These are phyloP conservation scores for Fusarium fujikuroi DNA, from an alignment of 2,329 filamentous ascomycete genomes.

Conservation along the genomic window DNA sequence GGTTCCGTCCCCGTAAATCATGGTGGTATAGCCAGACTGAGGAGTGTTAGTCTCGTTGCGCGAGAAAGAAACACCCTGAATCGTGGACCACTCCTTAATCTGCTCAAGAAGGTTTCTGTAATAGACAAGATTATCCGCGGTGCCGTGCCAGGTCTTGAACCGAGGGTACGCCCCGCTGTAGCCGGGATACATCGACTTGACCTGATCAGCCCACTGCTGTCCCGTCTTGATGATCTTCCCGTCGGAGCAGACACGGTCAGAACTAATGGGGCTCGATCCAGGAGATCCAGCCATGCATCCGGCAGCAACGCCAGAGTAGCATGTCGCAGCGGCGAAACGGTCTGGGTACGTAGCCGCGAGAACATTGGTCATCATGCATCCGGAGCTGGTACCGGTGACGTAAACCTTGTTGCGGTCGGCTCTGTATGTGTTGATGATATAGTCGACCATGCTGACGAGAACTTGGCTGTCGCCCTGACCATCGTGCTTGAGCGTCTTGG, in stretches of 20 bases:
- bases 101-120: conserved; percentile 17
- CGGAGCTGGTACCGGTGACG: conserved; percentile 8
- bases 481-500: conserved; percentile 8
- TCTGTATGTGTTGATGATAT: not conserved
- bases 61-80: not conserved
- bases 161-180: not conserved
- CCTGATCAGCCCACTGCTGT: conserved; percentile 6
- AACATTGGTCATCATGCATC: conserved; percentile 20
- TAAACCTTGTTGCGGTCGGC: conserved; percentile 4
- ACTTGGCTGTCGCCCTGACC: conserved; percentile 12
- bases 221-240: not conserved
- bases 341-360: conserved; percentile 11
- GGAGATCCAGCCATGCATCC: conserved; percentile 10
- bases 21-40: not conserved
- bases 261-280: conserved; percentile 4
- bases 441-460: conserved; percentile 14
- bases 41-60: not conserved
- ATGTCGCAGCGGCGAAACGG: conserved; percentile 4
- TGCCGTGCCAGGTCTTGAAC: conserved; percentile 10
- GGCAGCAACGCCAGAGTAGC: conserved; percentile 11
- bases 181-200: conserved; percentile 1
- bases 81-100: conserved; percentile 9
- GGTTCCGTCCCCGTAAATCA: conserved; percentile 5
- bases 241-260: conserved; percentile 4
- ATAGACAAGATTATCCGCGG: not conserved